Base-by-base conservation (phyloP, 2,329 filamentous ascomycete species). In the Leptoxyphium fumago region DNA sequence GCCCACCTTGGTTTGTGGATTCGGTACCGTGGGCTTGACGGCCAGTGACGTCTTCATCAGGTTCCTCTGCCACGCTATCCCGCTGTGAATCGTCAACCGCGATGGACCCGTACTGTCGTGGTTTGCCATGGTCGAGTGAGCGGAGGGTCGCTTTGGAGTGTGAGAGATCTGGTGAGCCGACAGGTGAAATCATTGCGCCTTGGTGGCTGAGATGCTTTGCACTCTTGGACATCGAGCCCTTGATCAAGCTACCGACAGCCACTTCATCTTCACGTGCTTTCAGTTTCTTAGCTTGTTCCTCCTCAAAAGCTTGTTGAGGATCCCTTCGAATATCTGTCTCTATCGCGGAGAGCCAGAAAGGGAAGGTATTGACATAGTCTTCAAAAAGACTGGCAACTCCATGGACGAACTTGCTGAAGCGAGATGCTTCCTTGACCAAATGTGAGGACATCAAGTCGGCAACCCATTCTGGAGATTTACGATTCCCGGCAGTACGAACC, bases 321-420 rank as follows among this genome's bases (percentile, higher is more conserved):
- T 96, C 88, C 60, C 84, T 86, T 52, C 89, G 81, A 58, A 98
- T 98, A 59, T 98, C 91, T 29, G 77, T 84, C 59, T 95, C 89
- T 38, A 96, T 73, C 49, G 94, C 84, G 55, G 82, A 82, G 29
- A 96, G 75, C 91, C 91, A 98, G 68, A 96, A 95, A 11, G 91
- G 91, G 57, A 96, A 79, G 49, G 78, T 88, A 66, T 96, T 96
- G 62, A 98, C 88, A 57, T 94, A 78, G 63, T 98, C 69, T 56
- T 96, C 91, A 53, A 96, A 96, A 2, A 98, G 72, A 34, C 82
- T 80, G 7, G 89, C 88, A 4, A 93, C 80, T 48, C 91, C 91
- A 56, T 98, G 89, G 2, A 94, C 83, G 55, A 96, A 98, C 63
- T 98, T 98, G 55, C 87, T 95, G 67, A 98, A 98, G 42, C 83